These are phyloP conservation scores for Bipolaris zeicola DNA, from an alignment of 2,329 filamentous ascomycete genomes.

Conservation along the genomic window DNA sequence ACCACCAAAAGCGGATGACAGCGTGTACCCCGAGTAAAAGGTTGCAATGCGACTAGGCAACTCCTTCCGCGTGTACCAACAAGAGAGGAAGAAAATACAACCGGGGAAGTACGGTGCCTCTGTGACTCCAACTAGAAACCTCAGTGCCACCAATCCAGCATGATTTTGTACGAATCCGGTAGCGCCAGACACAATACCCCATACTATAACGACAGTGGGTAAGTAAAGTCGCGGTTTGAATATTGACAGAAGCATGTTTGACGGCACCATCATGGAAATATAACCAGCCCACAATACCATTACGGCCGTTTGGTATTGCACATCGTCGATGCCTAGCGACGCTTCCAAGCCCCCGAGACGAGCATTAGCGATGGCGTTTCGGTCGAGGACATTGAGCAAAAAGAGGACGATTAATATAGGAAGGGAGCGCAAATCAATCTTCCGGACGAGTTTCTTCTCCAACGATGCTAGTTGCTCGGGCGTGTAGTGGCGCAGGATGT, in stretches of 20 bases:
- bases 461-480: constrained; percentile 27
- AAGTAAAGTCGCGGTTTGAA: constrained; percentile 62
- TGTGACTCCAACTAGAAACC: constrained; percentile 49
- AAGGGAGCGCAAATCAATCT: constrained; percentile 38
- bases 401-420: constrained; percentile 39
- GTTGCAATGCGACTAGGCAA: constrained; percentile 63
- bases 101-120: constrained; percentile 31
- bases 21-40: constrained; percentile 61
- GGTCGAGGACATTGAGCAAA: constrained; percentile 39
- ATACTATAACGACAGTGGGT: constrained; percentile 53
- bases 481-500: constrained; percentile 18
- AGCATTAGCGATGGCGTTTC: constrained; percentile 39
- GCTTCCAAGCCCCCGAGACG: constrained; percentile 33
- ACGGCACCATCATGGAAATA: constrained; percentile 66
- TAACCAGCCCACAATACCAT: constrained; percentile 65
- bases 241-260: constrained; percentile 63
- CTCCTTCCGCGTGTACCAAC: constrained; percentile 38
- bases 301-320: constrained; percentile 34
- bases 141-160: constrained; percentile 48
- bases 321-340: background rate
- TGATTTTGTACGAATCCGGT: constrained; percentile 56
- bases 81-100: constrained; percentile 29
- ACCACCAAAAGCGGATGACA: constrained; percentile 59
- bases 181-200: constrained; percentile 51
- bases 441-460: constrained; percentile 35